Evolutionary conservation across 306 rosid genomes (phyloP), one percentile per base, ranked within the genome.

Genomic region (Sechiopsis laciniata): DNA sequence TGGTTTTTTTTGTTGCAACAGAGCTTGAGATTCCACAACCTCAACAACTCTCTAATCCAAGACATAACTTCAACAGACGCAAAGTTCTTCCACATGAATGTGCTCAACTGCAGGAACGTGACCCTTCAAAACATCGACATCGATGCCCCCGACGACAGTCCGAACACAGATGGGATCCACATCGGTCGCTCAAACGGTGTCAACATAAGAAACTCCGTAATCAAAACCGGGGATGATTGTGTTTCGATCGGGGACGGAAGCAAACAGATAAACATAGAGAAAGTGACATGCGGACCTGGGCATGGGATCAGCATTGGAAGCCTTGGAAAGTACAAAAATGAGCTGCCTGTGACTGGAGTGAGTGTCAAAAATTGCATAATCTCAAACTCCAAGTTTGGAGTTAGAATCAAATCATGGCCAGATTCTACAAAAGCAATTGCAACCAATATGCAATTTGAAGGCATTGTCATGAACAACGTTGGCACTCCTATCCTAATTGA

Each of bases 271-370:
- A 62, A 21, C 0, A 50, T 83, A 0, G 45, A 52, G 9, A 72
- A 58, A 0, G 82, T 83, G 8, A 78, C 10, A 2, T 85, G 86
- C 17, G 87, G 89, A 35, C 83, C 84, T 1, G 87, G 88, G 0
- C 88, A 87, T 13, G 87, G 88, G 9, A 79, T 87, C 0, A 87
- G 88, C 29, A 45, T 87, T 2, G 91, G 88, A 73, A 81, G 90
- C 40, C 78, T 81, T 1, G 81, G 82, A 29, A 78, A 22, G 63
- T 77, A 77, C 4, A 3, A 6, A 1, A 62, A 71, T 0, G 83
- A 80, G 59, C n/a, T 61, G 1, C 69, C 77, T 1, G 79, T 80
- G 2, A 15, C 51, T 3, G 79, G 79, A 17, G 19, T 80, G 8
- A 6, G 11, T 0, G 64, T 80, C 2, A 75, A 16, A 12, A 20